Conservation (phyloP, 768 basidiomycete species). For the Guyanaporus albipodus region DNA sequence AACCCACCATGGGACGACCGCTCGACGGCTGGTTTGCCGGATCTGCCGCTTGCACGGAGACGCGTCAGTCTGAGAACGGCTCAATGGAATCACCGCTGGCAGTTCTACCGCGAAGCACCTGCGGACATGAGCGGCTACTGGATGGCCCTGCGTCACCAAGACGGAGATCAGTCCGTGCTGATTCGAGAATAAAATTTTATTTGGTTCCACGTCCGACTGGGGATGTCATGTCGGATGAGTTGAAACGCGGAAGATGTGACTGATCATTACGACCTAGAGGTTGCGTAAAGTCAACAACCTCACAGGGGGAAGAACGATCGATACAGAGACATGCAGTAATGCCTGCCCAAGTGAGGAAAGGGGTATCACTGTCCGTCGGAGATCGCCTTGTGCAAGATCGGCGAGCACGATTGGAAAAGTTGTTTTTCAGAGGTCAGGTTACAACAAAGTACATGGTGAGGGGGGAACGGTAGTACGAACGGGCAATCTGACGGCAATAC, state of each 20-base stretch:
- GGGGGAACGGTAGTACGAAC: not conserved
- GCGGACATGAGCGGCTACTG: conserved; percentile 9
- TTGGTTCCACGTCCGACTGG: not conserved
- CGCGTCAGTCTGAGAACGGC: not conserved
- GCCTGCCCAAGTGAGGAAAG: not conserved
- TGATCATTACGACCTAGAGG: not conserved
- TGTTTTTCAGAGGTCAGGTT: not conserved
- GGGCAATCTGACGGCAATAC: conserved; percentile 1
- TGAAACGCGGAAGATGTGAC: too few relatives aligned
- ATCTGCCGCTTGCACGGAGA: not conserved
- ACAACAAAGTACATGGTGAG: not conserved
- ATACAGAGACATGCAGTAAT: too few relatives aligned
- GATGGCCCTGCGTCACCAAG: not conserved
- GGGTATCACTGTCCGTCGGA: not conserved
- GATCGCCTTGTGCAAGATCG: not conserved
- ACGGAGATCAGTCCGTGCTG: conserved; percentile 9
- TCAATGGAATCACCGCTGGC: not conserved
- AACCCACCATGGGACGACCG: conserved; percentile 1
- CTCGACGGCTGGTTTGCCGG: conserved; percentile 8
- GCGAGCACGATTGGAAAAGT: not conserved
- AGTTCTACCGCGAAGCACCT: conserved; percentile 23
- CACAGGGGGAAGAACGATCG: conserved; percentile 4
- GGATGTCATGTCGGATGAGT: not conserved
- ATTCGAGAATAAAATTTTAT: not conserved
- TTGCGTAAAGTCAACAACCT: conserved; percentile 3